Percentiles rank a stretch among this genome's conserved stretches.
Evolutionary conservation across 768 basidiomycete genomes (phyloP).

Genomic region (Psilocybe tampanensis): DNA sequence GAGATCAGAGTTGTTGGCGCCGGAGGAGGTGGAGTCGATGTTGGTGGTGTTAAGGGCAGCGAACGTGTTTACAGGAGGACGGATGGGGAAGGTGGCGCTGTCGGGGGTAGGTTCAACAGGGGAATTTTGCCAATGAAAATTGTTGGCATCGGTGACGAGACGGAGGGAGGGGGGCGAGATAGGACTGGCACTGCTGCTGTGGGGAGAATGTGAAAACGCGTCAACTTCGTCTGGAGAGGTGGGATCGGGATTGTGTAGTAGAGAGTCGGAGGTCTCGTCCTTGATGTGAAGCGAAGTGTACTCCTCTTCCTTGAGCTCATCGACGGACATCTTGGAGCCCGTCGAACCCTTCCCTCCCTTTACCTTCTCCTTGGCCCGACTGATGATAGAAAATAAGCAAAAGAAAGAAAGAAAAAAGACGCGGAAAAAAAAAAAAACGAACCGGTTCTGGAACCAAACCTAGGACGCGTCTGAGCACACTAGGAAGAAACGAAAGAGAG

Average conservation of each 20-base stretch:
- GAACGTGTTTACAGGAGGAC: conserved; percentile 33
- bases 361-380: conserved; percentile 85
- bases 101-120: conserved; percentile 38
- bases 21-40: neutral
- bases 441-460: conserved; percentile 95
- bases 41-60: conserved; percentile 16
- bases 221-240: conserved; percentile 17
- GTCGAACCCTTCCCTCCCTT: conserved; percentile 50
- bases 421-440: conserved; percentile 17
- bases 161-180: conserved; percentile 43
- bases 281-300: conserved; percentile 13
- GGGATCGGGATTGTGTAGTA: conserved; percentile 6
- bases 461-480: conserved; percentile 33
- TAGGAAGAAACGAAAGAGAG: neutral
- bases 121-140: conserved; percentile 31
- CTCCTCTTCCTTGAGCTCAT: conserved; percentile 25
- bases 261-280: conserved; percentile 15
- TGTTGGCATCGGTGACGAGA: conserved; percentile 36
- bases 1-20: conserved; percentile 20
- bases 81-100: conserved; percentile 30
- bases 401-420: conserved; percentile 8
- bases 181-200: conserved; percentile 9
- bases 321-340: conserved; percentile 19
- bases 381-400: conserved; percentile 26
- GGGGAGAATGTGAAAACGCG: conserved; percentile 30